These are phyloP conservation scores for Colletotrichum godetiae DNA, from an alignment of 2,329 filamentous ascomycete genomes.

Conservation along the genomic window DNA sequence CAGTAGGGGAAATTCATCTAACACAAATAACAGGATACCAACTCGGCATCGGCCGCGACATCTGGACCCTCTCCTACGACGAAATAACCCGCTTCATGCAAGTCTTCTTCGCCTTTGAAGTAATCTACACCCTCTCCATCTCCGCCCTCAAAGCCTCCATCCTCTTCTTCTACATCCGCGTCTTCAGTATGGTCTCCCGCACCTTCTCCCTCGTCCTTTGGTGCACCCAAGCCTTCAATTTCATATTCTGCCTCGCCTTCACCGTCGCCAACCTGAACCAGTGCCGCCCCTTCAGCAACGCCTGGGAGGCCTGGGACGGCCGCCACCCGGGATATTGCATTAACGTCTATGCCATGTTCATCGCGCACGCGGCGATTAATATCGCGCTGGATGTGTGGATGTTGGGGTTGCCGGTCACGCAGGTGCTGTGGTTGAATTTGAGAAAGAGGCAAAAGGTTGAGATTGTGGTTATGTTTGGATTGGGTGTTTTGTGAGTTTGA, in stretches of 20 bases:
- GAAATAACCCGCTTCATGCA: constrained; percentile 12
- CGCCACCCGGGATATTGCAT: constrained; percentile 44
- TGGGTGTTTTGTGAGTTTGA: constrained; percentile 40
- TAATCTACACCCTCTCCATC: constrained; percentile 43
- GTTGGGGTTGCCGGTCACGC: constrained; percentile 53
- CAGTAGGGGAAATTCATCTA: neutral
- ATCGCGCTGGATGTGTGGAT: constrained; percentile 57
- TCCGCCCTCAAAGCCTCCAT: constrained; percentile 51
- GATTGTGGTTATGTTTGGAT: constrained; percentile 51
- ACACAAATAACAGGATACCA: constrained; percentile 1
- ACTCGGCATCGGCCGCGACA: constrained; percentile 17
- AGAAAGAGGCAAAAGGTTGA: constrained; percentile 49
- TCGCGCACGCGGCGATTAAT: constrained; percentile 53
- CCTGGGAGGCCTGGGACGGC: constrained; percentile 53
- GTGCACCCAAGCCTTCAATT: constrained; percentile 34
- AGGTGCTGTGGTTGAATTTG: constrained; percentile 46
- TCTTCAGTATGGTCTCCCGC: constrained; percentile 46
- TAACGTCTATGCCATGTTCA: constrained; percentile 50
- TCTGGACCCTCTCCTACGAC: constrained; percentile 9
- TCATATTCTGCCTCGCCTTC: constrained; percentile 39
- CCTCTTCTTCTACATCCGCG: constrained; percentile 49
- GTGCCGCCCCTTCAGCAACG: constrained; percentile 53
- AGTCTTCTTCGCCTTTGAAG: constrained; percentile 22
- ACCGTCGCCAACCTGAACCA: constrained; percentile 51
- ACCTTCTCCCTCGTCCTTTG: constrained; percentile 40